These are phyloP conservation scores for Gonapodya prolifera DNA, from an alignment of 192 early-diverging fungal genomes.

Conservation along the genomic window DNA sequence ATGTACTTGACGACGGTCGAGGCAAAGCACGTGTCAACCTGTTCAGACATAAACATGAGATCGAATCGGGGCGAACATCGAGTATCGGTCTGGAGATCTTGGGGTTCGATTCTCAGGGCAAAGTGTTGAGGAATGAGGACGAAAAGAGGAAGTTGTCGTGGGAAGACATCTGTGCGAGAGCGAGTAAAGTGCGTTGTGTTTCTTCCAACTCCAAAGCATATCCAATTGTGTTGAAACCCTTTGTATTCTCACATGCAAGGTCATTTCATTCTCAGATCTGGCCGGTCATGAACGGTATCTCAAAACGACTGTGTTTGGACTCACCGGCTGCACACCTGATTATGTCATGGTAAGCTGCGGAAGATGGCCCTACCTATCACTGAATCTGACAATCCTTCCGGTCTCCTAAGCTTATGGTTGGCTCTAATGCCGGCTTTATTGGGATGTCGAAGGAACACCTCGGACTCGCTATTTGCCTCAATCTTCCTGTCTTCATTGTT, in stretches of 20 bases:
- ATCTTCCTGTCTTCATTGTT: slow-evolving; percentile 67
- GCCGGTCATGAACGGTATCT: slow-evolving; percentile 82
- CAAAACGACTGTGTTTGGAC: slow-evolving; percentile 80
- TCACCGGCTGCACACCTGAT: slow-evolving; percentile 77
- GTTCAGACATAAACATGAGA: slow-evolving; percentile 64
- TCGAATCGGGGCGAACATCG: slow-evolving; percentile 83
- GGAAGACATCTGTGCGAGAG: slow-evolving; percentile 62
- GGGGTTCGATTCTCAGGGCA: slow-evolving; percentile 60
- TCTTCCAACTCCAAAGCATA: neutral
- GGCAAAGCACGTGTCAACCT: slow-evolving; percentile 81
- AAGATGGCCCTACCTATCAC: no score
- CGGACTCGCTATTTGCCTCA: slow-evolving; percentile 62
- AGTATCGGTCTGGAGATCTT: slow-evolving; percentile 77
- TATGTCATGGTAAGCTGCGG: slow-evolving; percentile 57
- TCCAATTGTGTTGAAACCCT: neutral
- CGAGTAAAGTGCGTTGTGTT: neutral
- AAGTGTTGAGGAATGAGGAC: slow-evolving; percentile 63
- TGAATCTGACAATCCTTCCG: no score
- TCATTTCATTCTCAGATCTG: slow-evolving; percentile 76
- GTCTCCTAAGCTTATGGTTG: neutral
- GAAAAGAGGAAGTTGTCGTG: slow-evolving; percentile 40
- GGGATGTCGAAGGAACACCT: slow-evolving; percentile 46
- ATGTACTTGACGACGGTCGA: slow-evolving; percentile 81
- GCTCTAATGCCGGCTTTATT: neutral
- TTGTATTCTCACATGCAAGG: slow-evolving; percentile 41